phyloP scores from a whole-genome alignment of 2,329 filamentous ascomycete species.

The Epicoccum sorghinum region DNA sequence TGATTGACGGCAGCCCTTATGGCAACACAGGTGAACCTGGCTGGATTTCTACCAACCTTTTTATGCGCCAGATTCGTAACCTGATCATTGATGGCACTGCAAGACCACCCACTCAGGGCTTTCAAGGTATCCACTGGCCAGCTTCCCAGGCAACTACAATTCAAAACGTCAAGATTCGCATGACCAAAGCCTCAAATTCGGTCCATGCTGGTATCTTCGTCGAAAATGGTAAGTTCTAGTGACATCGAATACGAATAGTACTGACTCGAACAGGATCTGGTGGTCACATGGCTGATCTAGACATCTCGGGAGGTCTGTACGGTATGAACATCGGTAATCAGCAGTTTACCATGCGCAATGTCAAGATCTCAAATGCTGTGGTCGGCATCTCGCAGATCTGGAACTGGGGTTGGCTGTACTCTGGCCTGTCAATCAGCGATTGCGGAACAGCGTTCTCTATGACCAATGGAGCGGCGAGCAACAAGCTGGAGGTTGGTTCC shows the following conservation, averaged over 20 bases:
- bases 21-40: slow-evolving; percentile 48
- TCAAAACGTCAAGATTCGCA: slow-evolving; percentile 54
- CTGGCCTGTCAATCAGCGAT: slow-evolving; percentile 58
- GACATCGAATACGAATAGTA: neutral
- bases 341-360: slow-evolving; percentile 64
- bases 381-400: slow-evolving; percentile 65
- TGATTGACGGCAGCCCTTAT: slow-evolving; percentile 65
- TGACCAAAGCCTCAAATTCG: slow-evolving; percentile 51
- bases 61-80: slow-evolving; percentile 70
- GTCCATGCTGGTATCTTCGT: slow-evolving; percentile 57
- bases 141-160: slow-evolving; percentile 55
- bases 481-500: slow-evolving; percentile 56
- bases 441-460: slow-evolving; percentile 63
- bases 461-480: slow-evolving; percentile 34
- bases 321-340: slow-evolving; percentile 56
- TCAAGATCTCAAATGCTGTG: slow-evolving; percentile 59
- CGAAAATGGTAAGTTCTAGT: slow-evolving; percentile 43
- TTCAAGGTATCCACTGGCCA: slow-evolving; percentile 58
- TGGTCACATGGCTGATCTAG: slow-evolving; percentile 55
- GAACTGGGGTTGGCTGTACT: slow-evolving; percentile 66
- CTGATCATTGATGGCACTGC: slow-evolving; percentile 65
- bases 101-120: slow-evolving; percentile 52
- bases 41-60: slow-evolving; percentile 64
- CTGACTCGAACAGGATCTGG: slow-evolving; percentile 45
- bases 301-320: slow-evolving; percentile 52